Evolutionary conservation across 1,284 basidiomycete species (phyloP), one percentile per base, ranked within the genome.

Genomic region (Heterobasidion irregulare): DNA sequence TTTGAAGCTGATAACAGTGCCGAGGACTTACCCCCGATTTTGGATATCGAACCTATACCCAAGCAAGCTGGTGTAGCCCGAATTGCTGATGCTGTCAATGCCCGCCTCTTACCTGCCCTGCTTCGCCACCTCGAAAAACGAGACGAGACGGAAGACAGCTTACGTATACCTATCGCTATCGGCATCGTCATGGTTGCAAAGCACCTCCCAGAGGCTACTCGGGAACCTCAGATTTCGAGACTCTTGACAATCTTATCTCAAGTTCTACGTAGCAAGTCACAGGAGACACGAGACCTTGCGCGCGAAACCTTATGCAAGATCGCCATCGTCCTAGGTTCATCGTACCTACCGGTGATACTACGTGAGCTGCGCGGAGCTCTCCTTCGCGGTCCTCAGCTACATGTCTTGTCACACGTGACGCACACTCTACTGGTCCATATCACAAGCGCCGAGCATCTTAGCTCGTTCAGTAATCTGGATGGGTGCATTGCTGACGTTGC

Each of bases 271-370:
- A 94, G 92, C 70, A 92, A 87, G 65, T 94, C 94, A 19, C 94
- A 97, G 67, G 94, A 98, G 63, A 95, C 94, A 0, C 80, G 97
- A 56, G 94, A 98, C 64, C 78, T 96, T 43, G 83, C 88, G 2
- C 82, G 94, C 12, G 91, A 94, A 55, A 91, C 93, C 0, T 72
- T 98, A 6, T 86, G 85, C 66, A 91, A 89, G 56, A 94, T 99
- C 53, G 84, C 84, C 2, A 75, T 87, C 34, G 77, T 78, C 32
- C 73, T 97, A 6, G 94, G 93, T 0, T 80, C 89, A 0, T 68
- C 75, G 1, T 92, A 90, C 67, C 80, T 99, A 3, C 78, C 86
- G 0, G 69, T 83, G 19, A 76, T 93, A 32, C 71, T 98, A 50
- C 83, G 82, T 33, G 95, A 98, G 68, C 76, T 98, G 52, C 82